Base-by-base conservation (phyloP, 257 asterid species). In the Penstemon eatonii region DNA sequence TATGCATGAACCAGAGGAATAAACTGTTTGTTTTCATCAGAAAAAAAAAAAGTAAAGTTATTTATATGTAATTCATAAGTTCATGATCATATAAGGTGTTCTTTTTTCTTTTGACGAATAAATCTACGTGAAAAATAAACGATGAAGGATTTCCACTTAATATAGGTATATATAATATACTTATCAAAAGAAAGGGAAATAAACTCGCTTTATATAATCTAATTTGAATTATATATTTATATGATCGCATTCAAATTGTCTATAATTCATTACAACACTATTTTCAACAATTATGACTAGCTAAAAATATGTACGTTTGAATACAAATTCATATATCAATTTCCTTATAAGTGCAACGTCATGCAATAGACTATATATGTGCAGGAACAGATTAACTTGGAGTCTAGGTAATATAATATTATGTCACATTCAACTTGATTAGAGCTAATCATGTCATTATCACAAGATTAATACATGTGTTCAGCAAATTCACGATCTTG, bases 21-120 rank as follows among this genome's bases (percentile, higher is more conserved):
- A 72, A 70, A 68, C 72, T 59, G 68, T 65, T 66, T 56, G 25
- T 43, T 42, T 73, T 65, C 66, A 40, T 55, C 57, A 57, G 45
- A 67, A 41, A 39, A 64, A 49, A 50, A 64, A 49, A 50, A 38
- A 6, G 3, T 12, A 47, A 64, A 25, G 3, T 9, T 12, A 18
- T 36, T 9, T 12, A 18, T 44, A 12, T 47, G 6, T 55, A 56
- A 37, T 25, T 43, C 13, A 25, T 25, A 25, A 25, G 2, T 55
- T 25, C 43, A 4, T 42, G 7, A 8, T 13, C 36, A 65, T 37
- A 63, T 61, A 39, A 59, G 15, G 13, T 33, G 33, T 2, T 25
- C 2, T 25, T 25, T 25, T 25, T 25, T 25, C 2, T 25, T 25
- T 25, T 25, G 18, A 15, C 18, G 18, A 15, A 15, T 15, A 15